These are phyloP conservation scores for Ogataea zsoltii DNA, from an alignment of 805 yeast genomes.

Conservation along the genomic window DNA sequence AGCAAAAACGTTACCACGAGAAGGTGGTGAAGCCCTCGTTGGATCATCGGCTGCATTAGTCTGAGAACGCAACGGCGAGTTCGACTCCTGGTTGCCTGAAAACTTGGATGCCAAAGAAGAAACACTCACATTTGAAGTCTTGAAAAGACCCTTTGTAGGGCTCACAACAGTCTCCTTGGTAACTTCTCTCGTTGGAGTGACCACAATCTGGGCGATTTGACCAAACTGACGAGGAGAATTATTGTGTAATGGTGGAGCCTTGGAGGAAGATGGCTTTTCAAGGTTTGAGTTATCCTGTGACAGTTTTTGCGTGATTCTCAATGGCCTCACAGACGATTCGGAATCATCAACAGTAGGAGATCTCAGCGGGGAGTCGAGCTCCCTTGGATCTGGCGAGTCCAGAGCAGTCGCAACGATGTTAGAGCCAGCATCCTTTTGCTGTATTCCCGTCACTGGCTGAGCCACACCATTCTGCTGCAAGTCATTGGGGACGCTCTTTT, in stretches of 20 bases:
- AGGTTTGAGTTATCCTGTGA: conserved; percentile 27
- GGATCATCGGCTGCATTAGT: conserved; percentile 13
- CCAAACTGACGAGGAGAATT: conserved; percentile 14
- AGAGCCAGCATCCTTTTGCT: not conserved
- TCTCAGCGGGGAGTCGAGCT: conserved; percentile 9
- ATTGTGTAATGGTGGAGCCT: conserved; percentile 7
- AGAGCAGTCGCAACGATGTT: conserved; percentile 9
- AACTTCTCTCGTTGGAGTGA: conserved; percentile 16
- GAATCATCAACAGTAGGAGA: conserved; percentile 20
- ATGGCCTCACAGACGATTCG: conserved; percentile 60
- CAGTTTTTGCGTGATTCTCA: conserved; percentile 63
- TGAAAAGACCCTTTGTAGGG: conserved; percentile 18
- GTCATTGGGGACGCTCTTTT: not conserved
- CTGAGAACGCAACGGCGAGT: conserved; percentile 15
- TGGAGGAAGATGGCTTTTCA: conserved; percentile 5
- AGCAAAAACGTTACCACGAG: conserved; percentile 25
- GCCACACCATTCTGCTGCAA: not conserved
- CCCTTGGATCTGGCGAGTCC: not conserved
- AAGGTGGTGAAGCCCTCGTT: conserved; percentile 20
- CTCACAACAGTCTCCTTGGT: conserved; percentile 6
- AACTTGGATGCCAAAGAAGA: conserved; percentile 34
- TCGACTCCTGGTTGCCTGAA: conserved; percentile 21
- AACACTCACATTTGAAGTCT: conserved; percentile 23
- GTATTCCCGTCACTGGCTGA: not conserved
- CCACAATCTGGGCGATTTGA: conserved; percentile 21